Base-by-base conservation (phyloP, 805 yeast species). In the Brettanomyces naardenensis region DNA sequence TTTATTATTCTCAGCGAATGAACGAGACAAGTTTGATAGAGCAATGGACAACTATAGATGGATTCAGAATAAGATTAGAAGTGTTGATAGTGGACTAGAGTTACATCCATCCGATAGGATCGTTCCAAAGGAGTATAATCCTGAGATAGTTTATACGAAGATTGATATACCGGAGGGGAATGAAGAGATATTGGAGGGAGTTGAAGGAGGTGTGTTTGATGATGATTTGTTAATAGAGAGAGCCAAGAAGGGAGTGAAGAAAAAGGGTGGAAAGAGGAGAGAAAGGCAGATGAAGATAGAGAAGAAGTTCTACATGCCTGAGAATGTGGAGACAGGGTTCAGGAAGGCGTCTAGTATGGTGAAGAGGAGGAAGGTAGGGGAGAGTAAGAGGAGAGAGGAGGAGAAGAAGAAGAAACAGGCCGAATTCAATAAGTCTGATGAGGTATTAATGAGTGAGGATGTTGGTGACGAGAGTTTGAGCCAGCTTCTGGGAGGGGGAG, bases 11-110 rank as follows among this genome's bases (percentile, higher is more conserved):
- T 75, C 95, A 6, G 72, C 81, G 10, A 76, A 76, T 45, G 99
- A 92, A 58, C 75, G 80, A 39, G 51, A 61, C 5, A 94, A 90
- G 53, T 85, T 86, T 54, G 84, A 82, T 32, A 75, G 79, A 47
- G 89, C 97, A 0, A 77, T 86, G 82, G 80, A 71, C 21, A 92
- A 88, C 20, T 90, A 92, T 56, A 74, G 74, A 41, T 73, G 71
- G 53, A 77, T 92, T 31, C 97, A 92, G 51, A 69, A 70, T 36
- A 77, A 75, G 44, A 80, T 87, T 25, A 68, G 70, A 54, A 32
- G 31, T 22, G 63, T 62, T 27, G 71, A 72, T 19, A 66, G 59
- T 18, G 48, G 66, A 28, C 59, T 71, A 25, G 60, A 58, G 4
- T 67, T 73, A 6, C 40, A 32, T 31, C 23, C 40, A 5, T 37